Percentiles rank a stretch among this genome's conserved stretches.
Evolutionary conservation across 2,329 filamentous ascomycete genomes (phyloP).

Genomic region (Aspergillus pseudotamarii): DNA sequence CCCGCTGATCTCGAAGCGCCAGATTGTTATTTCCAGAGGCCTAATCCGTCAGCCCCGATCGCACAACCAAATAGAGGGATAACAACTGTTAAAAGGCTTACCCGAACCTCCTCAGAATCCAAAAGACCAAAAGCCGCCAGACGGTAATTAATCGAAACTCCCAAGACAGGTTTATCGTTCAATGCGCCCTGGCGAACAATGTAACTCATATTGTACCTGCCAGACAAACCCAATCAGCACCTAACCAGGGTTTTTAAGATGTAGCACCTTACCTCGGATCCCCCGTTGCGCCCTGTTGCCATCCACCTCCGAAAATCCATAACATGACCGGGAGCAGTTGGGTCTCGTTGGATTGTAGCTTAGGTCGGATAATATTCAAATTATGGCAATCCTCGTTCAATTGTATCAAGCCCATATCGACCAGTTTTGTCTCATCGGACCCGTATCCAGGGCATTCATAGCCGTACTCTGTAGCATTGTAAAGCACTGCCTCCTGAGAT

Average conservation of each 20-base stretch:
- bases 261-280: slow-evolving; percentile 29
- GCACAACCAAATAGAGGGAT: neutral
- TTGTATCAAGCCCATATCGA: slow-evolving; percentile 22
- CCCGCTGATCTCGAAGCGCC: slow-evolving; percentile 36
- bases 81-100: slow-evolving; percentile 6
- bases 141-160: slow-evolving; percentile 36
- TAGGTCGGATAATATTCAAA: slow-evolving; percentile 31
- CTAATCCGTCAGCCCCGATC: slow-evolving; percentile 11
- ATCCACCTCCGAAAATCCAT: slow-evolving; percentile 37
- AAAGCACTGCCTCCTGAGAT: slow-evolving; percentile 15
- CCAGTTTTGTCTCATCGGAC: slow-evolving; percentile 29
- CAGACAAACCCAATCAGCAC: neutral
- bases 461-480: slow-evolving; percentile 35
- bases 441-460: slow-evolving; percentile 36
- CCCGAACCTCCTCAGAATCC: slow-evolving; percentile 34
- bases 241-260: neutral
- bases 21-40: slow-evolving; percentile 33
- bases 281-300: slow-evolving; percentile 33
- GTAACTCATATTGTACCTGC: slow-evolving; percentile 38
- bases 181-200: slow-evolving; percentile 31
- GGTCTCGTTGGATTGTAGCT: neutral
- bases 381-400: slow-evolving; percentile 32
- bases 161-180: slow-evolving; percentile 32
- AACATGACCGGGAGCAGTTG: slow-evolving; percentile 31
- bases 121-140: slow-evolving; percentile 36